phyloP scores from a whole-genome alignment of 2,329 filamentous ascomycete species.

The Penicillium sp. region DNA sequence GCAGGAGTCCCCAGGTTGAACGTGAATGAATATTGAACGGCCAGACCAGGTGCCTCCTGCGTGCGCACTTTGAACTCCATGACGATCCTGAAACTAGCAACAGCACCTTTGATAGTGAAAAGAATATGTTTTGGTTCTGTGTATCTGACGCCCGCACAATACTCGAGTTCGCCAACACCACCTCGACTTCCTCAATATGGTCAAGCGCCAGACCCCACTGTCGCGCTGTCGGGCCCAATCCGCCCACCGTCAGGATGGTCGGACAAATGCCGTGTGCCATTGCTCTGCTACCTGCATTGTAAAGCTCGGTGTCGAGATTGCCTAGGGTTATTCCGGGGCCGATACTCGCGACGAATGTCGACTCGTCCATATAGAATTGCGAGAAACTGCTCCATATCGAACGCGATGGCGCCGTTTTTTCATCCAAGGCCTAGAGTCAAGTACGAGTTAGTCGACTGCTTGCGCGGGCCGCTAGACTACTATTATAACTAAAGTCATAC shows the following conservation, averaged over 20 bases:
- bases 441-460: neutral
- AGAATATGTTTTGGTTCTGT: constrained; percentile 33
- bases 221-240: constrained; percentile 41
- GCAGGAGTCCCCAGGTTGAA: constrained; percentile 49
- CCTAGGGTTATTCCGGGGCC: neutral
- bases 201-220: constrained; percentile 53
- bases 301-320: neutral
- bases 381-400: neutral
- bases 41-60: constrained; percentile 37
- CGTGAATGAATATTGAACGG: constrained; percentile 58
- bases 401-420: neutral
- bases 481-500: neutral
- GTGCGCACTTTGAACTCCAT: constrained; percentile 40
- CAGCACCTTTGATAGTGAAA: constrained; percentile 37
- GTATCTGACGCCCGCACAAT: constrained; percentile 31
- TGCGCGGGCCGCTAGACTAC: neutral
- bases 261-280: neutral
- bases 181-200: constrained; percentile 47
- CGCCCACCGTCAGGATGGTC: constrained; percentile 28
- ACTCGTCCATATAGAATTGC: neutral
- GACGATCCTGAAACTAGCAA: constrained; percentile 38
- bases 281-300: neutral
- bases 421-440: neutral
- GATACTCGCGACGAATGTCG: neutral
- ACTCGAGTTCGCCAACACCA: constrained; percentile 45